Evolutionary conservation across 768 basidiomycete genomes (phyloP).

Genomic region (Sarcomyxa edulis): DNA sequence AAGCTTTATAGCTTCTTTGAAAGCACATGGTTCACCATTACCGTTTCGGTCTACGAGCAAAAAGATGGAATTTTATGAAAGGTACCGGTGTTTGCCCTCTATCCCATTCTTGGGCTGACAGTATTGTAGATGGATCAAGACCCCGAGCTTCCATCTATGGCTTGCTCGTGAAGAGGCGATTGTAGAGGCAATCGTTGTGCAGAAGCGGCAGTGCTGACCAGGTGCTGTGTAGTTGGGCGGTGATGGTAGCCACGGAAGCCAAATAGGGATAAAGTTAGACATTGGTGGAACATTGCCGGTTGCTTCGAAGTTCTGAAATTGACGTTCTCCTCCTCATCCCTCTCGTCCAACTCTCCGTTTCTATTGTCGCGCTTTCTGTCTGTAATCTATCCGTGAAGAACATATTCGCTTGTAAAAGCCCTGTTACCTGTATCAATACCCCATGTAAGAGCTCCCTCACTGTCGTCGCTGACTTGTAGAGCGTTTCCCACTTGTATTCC

Average conservation of each 20-base stretch:
- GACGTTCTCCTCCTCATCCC: neutral
- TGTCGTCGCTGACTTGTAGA: constrained; percentile 19
- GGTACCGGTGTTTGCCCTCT: no score
- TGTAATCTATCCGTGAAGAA: neutral
- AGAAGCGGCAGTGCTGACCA: no score
- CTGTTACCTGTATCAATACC: constrained; percentile 16
- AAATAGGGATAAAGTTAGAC: constrained; percentile 4
- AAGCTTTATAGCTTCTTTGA: constrained; percentile 70
- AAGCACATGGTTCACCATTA: constrained; percentile 60
- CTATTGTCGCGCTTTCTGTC: neutral
- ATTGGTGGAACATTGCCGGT: neutral
- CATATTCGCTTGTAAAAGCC: neutral
- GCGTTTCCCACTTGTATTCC: constrained; percentile 4
- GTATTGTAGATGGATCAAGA: constrained; percentile 56
- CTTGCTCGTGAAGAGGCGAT: constrained; percentile 71
- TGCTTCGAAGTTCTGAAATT: neutral
- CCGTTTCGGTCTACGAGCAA: constrained; percentile 69
- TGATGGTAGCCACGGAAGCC: constrained; percentile 1
- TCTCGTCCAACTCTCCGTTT: neutral
- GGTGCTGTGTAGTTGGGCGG: neutral
- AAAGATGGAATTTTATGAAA: constrained; percentile 70
- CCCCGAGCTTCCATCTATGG: constrained; percentile 77
- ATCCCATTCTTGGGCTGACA: no score
- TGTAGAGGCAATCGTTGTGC: constrained; percentile 46
- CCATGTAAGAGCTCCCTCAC: constrained; percentile 30